Percentiles rank a stretch among this genome's conserved stretches.
phyloP scores from a whole-genome alignment of 164 flowering plant species.

The Liriodendron chinense region DNA sequence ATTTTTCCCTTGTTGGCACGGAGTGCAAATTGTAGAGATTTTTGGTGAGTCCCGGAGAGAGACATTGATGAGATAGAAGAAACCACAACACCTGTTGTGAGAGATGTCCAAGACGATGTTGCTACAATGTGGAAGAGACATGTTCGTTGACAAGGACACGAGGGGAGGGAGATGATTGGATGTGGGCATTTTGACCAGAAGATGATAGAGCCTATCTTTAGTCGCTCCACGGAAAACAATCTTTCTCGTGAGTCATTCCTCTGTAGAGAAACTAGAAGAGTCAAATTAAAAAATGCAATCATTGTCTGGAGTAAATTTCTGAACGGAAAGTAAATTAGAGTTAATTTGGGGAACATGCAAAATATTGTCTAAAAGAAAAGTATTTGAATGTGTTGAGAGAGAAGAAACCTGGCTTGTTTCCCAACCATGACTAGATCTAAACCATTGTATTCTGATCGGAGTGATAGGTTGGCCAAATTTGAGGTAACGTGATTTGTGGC shows the following conservation, averaged over 20 bases:
- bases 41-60: not conserved
- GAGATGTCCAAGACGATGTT: not conserved
- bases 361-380: not conserved
- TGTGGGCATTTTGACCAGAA: not conserved
- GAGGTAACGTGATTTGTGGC: not conserved
- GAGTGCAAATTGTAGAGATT: not conserved
- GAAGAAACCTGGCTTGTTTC: not conserved
- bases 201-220: not conserved
- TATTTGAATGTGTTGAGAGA: not conserved
- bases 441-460: not conserved
- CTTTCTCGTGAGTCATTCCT: not conserved
- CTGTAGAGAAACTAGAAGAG: not conserved
- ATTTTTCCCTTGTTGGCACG: not conserved
- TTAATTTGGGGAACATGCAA: not conserved
- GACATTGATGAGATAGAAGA: not conserved
- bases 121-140: not conserved
- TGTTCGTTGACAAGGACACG: not conserved
- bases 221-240: not conserved
- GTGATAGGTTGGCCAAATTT: not conserved
- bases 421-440: not conserved
- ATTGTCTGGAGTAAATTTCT: too few relatives aligned
- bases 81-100: not conserved
- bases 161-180: not conserved
- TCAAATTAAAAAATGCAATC: too few relatives aligned
- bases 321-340: too few relatives aligned